These are phyloP conservation scores for Ascochyta viciae-villosae DNA, from an alignment of 2,329 filamentous ascomycete species.

Conservation along the genomic window DNA sequence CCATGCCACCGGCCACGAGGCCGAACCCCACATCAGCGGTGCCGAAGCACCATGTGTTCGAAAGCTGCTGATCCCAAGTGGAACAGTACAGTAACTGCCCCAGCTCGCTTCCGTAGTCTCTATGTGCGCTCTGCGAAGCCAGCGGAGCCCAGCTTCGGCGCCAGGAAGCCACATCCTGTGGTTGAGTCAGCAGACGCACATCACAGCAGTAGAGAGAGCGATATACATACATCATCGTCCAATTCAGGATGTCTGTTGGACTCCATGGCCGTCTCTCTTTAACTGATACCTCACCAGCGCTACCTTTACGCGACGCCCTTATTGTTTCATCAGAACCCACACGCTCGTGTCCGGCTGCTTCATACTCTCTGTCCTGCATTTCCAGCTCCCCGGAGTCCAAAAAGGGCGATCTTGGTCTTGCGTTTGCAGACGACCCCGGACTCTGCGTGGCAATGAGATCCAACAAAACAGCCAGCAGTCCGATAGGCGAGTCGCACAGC, in stretches of 20 bases:
- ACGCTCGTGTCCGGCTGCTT: constrained; percentile 11
- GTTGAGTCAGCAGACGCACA: background rate
- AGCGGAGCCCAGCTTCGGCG: constrained; percentile 47
- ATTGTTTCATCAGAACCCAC: constrained; percentile 12
- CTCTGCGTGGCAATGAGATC: constrained; percentile 41
- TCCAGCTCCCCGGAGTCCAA: constrained; percentile 41
- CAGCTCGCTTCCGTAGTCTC: constrained; percentile 26
- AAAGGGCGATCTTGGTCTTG: constrained; percentile 39
- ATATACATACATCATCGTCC: constrained; percentile 53
- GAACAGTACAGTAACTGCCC: constrained; percentile 34
- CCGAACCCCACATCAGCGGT: constrained; percentile 50
- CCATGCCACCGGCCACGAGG: constrained; percentile 48
- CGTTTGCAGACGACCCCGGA: constrained; percentile 20
- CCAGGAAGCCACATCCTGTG: constrained; percentile 18
- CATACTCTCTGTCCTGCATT: constrained; percentile 26
- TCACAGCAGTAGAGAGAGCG: too few relatives aligned
- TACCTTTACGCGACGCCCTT: background rate
- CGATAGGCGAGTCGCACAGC: constrained; percentile 49
- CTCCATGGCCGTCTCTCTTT: constrained; percentile 33
- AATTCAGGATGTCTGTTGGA: constrained; percentile 62
- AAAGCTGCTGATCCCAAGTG: constrained; percentile 53
- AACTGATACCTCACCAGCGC: background rate
- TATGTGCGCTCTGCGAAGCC: constrained; percentile 49
- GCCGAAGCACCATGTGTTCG: constrained; percentile 24
- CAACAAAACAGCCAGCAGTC: constrained; percentile 43